A percentile compares a stretch with the other conserved stretches of the same genome.
phyloP scores from a whole-genome alignment of 192 early-diverging fungal genomes.

The Kappamyces sp. region DNA sequence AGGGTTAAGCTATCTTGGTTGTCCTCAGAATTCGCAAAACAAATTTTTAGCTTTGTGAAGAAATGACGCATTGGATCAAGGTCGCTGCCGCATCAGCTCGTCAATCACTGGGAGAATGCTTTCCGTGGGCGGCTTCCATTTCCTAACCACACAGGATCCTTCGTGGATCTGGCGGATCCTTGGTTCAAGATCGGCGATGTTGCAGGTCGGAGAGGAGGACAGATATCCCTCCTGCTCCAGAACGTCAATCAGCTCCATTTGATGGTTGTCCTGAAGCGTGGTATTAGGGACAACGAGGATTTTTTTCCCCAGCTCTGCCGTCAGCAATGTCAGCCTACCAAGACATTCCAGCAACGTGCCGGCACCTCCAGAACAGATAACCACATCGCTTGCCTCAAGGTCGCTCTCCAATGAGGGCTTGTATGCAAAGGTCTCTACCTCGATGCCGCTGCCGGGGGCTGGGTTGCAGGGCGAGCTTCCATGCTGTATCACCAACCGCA shows the following conservation, averaged over 20 bases:
- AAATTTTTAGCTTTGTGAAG: too few relatives aligned
- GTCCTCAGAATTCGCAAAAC: too few relatives aligned
- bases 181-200: too few relatives aligned
- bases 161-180: too few relatives aligned
- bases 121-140: too few relatives aligned
- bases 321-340: neutral
- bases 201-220: too few relatives aligned
- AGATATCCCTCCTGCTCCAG: conserved; percentile 54
- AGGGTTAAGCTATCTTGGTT: too few relatives aligned
- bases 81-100: too few relatives aligned
- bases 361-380: conserved; percentile 83
- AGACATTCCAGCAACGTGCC: conserved; percentile 76
- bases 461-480: conserved; percentile 31
- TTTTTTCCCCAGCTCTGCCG: conserved; percentile 51
- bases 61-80: too few relatives aligned
- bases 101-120: too few relatives aligned
- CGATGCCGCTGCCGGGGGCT: conserved; percentile 1
- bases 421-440: conserved; percentile 48
- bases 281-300: conserved; percentile 71
- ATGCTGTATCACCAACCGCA: conserved; percentile 61
- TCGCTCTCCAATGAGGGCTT: conserved; percentile 44
- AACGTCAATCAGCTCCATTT: conserved; percentile 70
- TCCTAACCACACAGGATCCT: too few relatives aligned
- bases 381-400: conserved; percentile 58
- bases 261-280: conserved; percentile 80